A percentile compares a stretch with the other conserved stretches of the same genome.
These are phyloP conservation scores for Suillus tomentosus DNA, from an alignment of 768 basidiomycete genomes.

Conservation along the genomic window DNA sequence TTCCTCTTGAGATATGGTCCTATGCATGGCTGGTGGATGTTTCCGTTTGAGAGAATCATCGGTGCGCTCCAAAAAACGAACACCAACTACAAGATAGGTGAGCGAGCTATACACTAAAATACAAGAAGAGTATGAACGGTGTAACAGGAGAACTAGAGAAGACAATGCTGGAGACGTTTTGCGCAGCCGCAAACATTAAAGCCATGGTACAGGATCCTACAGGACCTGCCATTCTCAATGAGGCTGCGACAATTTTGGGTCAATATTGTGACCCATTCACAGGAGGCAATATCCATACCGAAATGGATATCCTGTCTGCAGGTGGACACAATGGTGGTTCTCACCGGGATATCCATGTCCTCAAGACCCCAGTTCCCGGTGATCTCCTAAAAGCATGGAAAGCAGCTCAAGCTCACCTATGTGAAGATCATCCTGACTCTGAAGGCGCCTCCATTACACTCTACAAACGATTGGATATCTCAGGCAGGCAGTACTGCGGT, in stretches of 20 bases:
- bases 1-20: conserved; percentile 35
- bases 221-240: neutral
- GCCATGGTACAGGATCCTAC: too few species aligned
- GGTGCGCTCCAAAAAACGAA: conserved; percentile 25
- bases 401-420: neutral
- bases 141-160: neutral
- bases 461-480: neutral
- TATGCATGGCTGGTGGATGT: conserved; percentile 37
- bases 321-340: neutral
- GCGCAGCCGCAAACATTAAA: too few species aligned
- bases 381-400: neutral
- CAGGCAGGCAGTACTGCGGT: neutral
- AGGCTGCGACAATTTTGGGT: neutral
- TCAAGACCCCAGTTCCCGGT: neutral
- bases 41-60: conserved; percentile 33
- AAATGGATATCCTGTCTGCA: neutral
- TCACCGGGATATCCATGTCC: neutral
- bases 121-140: neutral
- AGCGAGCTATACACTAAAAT: neutral
- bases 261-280: neutral
- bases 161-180: neutral
- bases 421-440: neutral
- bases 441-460: neutral
- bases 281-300: neutral
- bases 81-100: conserved; percentile 22